phyloP scores from a whole-genome alignment of 768 basidiomycete genomes.

The Nidularia pulvinata region DNA sequence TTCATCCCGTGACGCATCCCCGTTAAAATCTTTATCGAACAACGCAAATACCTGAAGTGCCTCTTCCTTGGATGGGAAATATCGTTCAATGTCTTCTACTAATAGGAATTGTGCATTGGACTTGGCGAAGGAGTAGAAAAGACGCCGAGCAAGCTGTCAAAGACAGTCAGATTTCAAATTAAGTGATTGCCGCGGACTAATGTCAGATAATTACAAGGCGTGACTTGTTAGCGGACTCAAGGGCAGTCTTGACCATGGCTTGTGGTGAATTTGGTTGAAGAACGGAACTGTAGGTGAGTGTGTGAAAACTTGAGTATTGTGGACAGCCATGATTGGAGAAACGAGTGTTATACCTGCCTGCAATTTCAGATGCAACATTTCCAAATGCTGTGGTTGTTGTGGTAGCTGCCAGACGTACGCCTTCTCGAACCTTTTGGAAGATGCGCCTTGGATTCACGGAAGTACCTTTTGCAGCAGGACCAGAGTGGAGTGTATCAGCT shows the following conservation, averaged over 20 bases:
- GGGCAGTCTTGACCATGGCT: slow-evolving; percentile 76
- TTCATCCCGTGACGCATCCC: slow-evolving; percentile 71
- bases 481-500: slow-evolving; percentile 54
- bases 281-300: slow-evolving; percentile 47
- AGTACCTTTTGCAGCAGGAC: slow-evolving; percentile 25
- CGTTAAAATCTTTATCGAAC: slow-evolving; percentile 74
- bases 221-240: slow-evolving; percentile 81
- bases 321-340: no score
- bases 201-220: slow-evolving; percentile 42
- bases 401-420: slow-evolving; percentile 71
- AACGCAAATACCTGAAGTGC: slow-evolving; percentile 67
- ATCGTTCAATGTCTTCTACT: slow-evolving; percentile 68
- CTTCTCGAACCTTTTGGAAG: slow-evolving; percentile 71
- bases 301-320: no score
- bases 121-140: slow-evolving; percentile 85
- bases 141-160: slow-evolving; percentile 71
- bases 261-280: slow-evolving; percentile 88
- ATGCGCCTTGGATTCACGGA: slow-evolving; percentile 57
- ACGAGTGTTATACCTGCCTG: slow-evolving; percentile 35
- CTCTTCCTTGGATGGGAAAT: slow-evolving; percentile 67
- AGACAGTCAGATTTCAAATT: background rate
- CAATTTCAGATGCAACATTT: slow-evolving; percentile 55
- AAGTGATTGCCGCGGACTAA: background rate
- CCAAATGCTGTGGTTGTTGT: slow-evolving; percentile 77
- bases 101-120: slow-evolving; percentile 56